Conservation (phyloP, 2,329 filamentous ascomycete genomes). For the Pseudocercospora vitis region DNA sequence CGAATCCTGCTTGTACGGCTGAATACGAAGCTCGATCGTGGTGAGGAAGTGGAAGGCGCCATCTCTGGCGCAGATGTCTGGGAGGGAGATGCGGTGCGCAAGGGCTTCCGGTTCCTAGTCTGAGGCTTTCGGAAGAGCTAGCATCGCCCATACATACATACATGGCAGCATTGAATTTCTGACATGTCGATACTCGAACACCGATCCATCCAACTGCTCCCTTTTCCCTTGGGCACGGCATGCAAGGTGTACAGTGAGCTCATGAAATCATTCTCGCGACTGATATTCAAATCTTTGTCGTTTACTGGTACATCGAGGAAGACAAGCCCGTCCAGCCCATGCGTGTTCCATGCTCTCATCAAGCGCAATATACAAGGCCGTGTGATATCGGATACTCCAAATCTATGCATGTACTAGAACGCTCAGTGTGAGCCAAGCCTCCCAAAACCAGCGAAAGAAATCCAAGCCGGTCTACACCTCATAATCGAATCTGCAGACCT, state of each 20-base stretch:
- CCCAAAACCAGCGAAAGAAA: not conserved
- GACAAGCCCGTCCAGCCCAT: not conserved
- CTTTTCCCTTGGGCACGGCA: too few relatives aligned
- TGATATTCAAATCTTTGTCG: too few relatives aligned
- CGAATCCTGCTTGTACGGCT: constrained; percentile 62
- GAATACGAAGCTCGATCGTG: constrained; percentile 69
- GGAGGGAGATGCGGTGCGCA: constrained; percentile 55
- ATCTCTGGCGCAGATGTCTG: constrained; percentile 51
- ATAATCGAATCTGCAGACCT: constrained; percentile 20
- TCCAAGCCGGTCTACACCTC: not conserved
- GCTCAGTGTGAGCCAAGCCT: not conserved
- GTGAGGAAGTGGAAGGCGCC: constrained; percentile 55
- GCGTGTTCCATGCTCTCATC: not conserved
- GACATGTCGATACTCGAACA: too few relatives aligned
- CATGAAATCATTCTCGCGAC: too few relatives aligned
- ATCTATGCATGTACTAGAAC: constrained; percentile 4
- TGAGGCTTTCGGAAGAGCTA: too few relatives aligned
- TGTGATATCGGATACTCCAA: too few relatives aligned
- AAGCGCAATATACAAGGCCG: not conserved
- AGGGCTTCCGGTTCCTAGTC: constrained; percentile 65
- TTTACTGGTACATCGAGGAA: too few relatives aligned
- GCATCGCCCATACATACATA: too few relatives aligned
- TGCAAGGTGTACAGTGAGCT: too few relatives aligned
- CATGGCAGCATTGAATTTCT: too few relatives aligned
- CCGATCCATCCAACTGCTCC: too few relatives aligned